A percentile compares a stretch with the other conserved stretches of the same genome.
phyloP scores from a whole-genome alignment of 1,139 yeast genomes.

The Eremothecium cymbalariae region DNA sequence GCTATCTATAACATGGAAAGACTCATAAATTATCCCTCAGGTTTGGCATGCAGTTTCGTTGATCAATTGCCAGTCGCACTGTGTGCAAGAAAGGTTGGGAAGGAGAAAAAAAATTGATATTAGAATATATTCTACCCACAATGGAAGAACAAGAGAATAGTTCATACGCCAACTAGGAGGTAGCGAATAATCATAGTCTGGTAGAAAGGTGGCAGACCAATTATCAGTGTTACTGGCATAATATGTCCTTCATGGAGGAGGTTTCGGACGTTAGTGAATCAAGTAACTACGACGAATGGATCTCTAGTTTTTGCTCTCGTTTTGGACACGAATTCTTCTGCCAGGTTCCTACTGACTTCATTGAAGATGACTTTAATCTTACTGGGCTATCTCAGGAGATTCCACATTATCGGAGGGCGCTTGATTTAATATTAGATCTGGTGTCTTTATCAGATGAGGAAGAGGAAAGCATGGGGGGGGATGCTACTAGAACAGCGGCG shows the following conservation, averaged over 20 bases:
- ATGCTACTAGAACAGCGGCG: conserved; percentile 10
- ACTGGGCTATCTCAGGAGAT: conserved; percentile 83
- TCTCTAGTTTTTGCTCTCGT: conserved; percentile 74
- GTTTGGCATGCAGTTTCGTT: no score
- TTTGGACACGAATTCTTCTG: conserved; percentile 93
- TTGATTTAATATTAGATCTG: conserved; percentile 81
- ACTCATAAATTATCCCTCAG: no score
- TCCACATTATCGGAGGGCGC: conserved; percentile 85
- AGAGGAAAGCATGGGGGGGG: conserved; percentile 21
- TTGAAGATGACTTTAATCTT: conserved; percentile 91
- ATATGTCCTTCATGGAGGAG: conserved; percentile 10
- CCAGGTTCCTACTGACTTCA: conserved; percentile 85
- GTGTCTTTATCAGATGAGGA: conserved; percentile 53
- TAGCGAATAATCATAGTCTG: no score
- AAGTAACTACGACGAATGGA: conserved; percentile 62
- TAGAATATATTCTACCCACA: no score
- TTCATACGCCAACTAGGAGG: no score
- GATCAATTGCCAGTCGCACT: no score
- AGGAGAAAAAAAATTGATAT: no score
- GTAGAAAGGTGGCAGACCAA: no score
- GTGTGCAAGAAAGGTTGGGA: no score
- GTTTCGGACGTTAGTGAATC: conserved; percentile 18
- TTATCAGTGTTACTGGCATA: no score
- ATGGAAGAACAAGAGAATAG: no score
- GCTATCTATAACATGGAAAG: no score